Evolutionary conservation across 2,329 filamentous ascomycete species (phyloP), one percentile per base, ranked within the genome.

Genomic region (Colletotrichum incanum): DNA sequence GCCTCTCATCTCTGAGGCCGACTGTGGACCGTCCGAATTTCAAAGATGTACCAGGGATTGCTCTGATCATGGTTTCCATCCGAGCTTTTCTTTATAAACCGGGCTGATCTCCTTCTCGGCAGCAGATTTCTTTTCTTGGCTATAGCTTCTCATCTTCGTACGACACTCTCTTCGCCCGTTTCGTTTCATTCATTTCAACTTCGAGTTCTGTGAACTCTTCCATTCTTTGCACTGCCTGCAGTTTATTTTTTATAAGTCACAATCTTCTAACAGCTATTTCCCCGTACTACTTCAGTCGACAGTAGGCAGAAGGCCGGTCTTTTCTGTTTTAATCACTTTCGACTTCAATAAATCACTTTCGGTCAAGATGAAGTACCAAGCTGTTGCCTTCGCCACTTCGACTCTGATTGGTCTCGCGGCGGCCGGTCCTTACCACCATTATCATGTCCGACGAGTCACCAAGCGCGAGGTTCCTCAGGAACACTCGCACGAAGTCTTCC

Each of bases 381-480:
- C 66, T 49, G 45, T 73, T 52, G 63, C 69, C 52, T 55, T 70
- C 23, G 70, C 65, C 59, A 43, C 60, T 16, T 73, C 68, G 16
- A 62, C 74, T 55, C 61, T 74, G 6, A 23, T 73, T 59, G 73
- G 69, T 31, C 39, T 71, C 20, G 67, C 67, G 45, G 41, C 49
- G 20, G 59, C 67, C 18, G 45, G 62, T 16, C 31, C 74, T 8
- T 56, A 67, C 54, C 65, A 67, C 43, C 65, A 66, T 20, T 61
- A 56, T 54, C 65, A 70, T 26, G 43, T 23, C 2, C 68, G 62
- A 26, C 71, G 85, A 39, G 58, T 74, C 49, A n/a, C 34, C 43
- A 74, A 74, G 71, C 73, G 73, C 14, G 71, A 89, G 77, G 86
- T 89, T 67, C 87, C 87, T 41, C 86, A 88, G 76, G 87, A 89